Evolutionary conservation across 495 filamentous ascomycete genomes (phyloP).

Genomic region (Penicillium simplicissimum): DNA sequence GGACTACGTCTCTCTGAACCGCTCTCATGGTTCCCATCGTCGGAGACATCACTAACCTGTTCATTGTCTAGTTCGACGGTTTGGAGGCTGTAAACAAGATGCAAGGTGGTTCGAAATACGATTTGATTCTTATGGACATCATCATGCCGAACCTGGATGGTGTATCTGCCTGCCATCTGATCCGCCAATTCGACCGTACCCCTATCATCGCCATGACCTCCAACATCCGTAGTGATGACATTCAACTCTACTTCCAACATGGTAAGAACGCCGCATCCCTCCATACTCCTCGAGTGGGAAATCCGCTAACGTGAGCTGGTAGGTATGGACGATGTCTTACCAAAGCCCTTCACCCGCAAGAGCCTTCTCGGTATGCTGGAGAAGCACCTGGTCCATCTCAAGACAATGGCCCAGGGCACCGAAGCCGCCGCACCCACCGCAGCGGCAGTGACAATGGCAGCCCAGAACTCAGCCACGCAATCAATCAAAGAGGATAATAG

Average conservation of each 20-base stretch:
- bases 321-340: slow-evolving; percentile 99
- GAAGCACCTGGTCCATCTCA: slow-evolving; percentile 81
- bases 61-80: slow-evolving; percentile 69
- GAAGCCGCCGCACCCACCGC: slow-evolving; percentile 51
- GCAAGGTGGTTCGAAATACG: slow-evolving; percentile 78
- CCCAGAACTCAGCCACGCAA: slow-evolving; percentile 55
- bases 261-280: slow-evolving; percentile 58
- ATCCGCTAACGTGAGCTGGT: neutral
- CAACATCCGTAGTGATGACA: slow-evolving; percentile 95
- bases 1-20: neutral
- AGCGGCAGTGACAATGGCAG: slow-evolving; percentile 50
- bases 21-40: neutral
- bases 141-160: slow-evolving; percentile 98
- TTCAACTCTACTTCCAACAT: slow-evolving; percentile 95
- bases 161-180: slow-evolving; percentile 90
- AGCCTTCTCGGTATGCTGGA: slow-evolving; percentile 88
- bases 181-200: slow-evolving; percentile 83
- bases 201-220: slow-evolving; percentile 99
- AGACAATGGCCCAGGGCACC: slow-evolving; percentile 57
- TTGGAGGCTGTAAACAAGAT: slow-evolving; percentile 93
- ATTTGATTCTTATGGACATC: slow-evolving; percentile 97
- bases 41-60: slow-evolving; percentile 4
- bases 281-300: slow-evolving; percentile 14
- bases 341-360: slow-evolving; percentile 96
- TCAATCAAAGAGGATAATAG: slow-evolving; percentile 81